Conservation (phyloP, 768 basidiomycete genomes). For the Lactifluus pinguis region DNA sequence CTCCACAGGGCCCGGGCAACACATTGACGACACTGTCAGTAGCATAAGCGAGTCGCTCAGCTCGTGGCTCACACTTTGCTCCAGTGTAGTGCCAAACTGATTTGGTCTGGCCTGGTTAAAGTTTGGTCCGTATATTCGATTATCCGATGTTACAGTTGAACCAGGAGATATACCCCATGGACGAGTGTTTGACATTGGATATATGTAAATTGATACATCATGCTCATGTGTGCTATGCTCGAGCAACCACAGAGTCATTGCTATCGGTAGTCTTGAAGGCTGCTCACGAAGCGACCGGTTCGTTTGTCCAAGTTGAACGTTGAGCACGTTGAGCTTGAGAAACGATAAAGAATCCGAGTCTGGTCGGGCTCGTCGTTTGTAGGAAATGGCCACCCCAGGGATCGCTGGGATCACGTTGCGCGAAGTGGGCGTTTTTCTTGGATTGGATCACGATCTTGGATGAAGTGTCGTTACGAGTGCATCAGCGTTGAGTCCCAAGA, state of each 20-base stretch:
- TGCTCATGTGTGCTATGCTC: slow-evolving; percentile 38
- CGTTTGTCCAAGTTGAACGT: no score
- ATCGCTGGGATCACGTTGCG: no score
- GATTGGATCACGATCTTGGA: no score
- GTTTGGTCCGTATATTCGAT: background rate
- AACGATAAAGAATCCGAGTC: no score
- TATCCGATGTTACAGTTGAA: background rate
- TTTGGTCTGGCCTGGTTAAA: background rate
- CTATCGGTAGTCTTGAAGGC: background rate
- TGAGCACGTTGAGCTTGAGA: no score
- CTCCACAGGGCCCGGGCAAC: background rate
- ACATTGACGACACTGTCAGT: background rate
- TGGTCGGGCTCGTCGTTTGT: no score
- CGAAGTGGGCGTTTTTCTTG: no score
- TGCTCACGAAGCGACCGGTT: no score
- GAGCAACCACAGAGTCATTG: no score
- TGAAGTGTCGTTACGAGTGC: no score
- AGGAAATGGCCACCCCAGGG: no score
- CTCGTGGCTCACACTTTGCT: background rate
- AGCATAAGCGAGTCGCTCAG: background rate
- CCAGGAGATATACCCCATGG: background rate
- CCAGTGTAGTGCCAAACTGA: background rate
- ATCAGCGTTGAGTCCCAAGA: no score
- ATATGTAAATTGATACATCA: background rate
- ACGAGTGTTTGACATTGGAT: background rate